Conservation (phyloP, 805 yeast genomes). For the Yarrowia hollandica region DNA sequence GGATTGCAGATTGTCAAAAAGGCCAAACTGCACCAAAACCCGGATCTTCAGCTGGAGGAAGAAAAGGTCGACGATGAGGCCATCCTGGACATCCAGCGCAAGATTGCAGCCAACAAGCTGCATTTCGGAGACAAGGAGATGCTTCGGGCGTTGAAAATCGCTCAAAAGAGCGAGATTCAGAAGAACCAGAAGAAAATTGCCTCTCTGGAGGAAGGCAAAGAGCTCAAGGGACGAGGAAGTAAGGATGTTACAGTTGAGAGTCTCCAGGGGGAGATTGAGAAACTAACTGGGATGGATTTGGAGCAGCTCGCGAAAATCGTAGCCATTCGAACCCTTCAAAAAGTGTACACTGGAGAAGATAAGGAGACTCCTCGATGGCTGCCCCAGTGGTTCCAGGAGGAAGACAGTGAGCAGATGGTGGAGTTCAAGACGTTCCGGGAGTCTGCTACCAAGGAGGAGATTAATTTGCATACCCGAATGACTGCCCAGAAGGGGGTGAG, state of each 20-base stretch:
- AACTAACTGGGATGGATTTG: constrained; percentile 32
- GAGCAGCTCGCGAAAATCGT: constrained; percentile 18
- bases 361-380: constrained; percentile 26
- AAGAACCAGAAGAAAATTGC: constrained; percentile 1
- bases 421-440: constrained; percentile 28
- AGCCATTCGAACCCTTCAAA: constrained; percentile 27
- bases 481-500: constrained; percentile 33
- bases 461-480: constrained; percentile 36
- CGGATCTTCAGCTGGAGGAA: constrained; percentile 6
- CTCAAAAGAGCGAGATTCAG: constrained; percentile 4
- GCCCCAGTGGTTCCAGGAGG: constrained; percentile 9
- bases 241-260: constrained; percentile 9
- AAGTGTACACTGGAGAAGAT: constrained; percentile 30
- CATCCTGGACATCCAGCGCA: neutral
- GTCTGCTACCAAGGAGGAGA: constrained; percentile 20
- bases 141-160: constrained; percentile 10
- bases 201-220: neutral
- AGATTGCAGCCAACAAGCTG: constrained; percentile 9
- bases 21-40: constrained; percentile 14
- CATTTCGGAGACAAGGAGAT: constrained; percentile 19
- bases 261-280: constrained; percentile 33
- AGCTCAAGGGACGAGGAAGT: constrained; percentile 6
- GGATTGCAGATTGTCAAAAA: constrained; percentile 23
- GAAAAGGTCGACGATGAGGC: neutral
- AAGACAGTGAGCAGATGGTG: constrained; percentile 31